Percentiles rank a stretch among this genome's conserved stretches.
Conservation (phyloP, 805 yeast species). For the Ogataea methylovora region DNA sequence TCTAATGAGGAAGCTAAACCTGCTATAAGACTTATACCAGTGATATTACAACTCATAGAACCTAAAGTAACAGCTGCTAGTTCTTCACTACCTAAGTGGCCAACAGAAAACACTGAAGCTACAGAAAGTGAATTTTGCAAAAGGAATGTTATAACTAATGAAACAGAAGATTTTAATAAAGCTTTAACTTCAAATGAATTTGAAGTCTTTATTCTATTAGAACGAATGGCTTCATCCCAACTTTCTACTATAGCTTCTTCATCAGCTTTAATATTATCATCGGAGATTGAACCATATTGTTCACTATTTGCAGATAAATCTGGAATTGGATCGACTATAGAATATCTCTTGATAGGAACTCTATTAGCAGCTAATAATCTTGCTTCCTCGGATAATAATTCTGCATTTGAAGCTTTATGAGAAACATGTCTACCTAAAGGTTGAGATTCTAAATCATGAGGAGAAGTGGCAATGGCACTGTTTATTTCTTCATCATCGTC, state of each 20-base stretch:
- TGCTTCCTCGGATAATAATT: constrained; percentile 21
- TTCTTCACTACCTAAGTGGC: constrained; percentile 52
- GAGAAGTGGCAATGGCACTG: not conserved
- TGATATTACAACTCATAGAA: constrained; percentile 47
- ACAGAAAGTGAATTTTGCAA: constrained; percentile 47
- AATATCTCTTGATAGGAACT: constrained; percentile 17
- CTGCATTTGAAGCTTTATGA: not conserved
- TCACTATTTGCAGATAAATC: too few relatives aligned
- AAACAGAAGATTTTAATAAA: constrained; percentile 35
- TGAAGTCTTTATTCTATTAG: constrained; percentile 3
- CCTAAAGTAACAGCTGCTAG: constrained; percentile 55
- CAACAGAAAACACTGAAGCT: constrained; percentile 47
- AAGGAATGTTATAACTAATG: constrained; percentile 46
- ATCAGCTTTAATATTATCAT: constrained; percentile 7
- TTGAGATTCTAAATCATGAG: not conserved
- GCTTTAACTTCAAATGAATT: constrained; percentile 13
- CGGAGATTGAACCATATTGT: constrained; percentile 1
- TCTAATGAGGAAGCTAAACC: constrained; percentile 53
- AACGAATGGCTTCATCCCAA: constrained; percentile 24
- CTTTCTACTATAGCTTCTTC: constrained; percentile 20
- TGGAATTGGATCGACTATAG: not conserved
- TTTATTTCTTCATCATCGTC: not conserved
- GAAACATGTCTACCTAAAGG: not conserved
- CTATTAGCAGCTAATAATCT: constrained; percentile 18
- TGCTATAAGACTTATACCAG: constrained; percentile 48